Evolutionary conservation across 805 yeast species (phyloP), one percentile per base, ranked within the genome.

Genomic region (Tanozyma kutaoensis): DNA sequence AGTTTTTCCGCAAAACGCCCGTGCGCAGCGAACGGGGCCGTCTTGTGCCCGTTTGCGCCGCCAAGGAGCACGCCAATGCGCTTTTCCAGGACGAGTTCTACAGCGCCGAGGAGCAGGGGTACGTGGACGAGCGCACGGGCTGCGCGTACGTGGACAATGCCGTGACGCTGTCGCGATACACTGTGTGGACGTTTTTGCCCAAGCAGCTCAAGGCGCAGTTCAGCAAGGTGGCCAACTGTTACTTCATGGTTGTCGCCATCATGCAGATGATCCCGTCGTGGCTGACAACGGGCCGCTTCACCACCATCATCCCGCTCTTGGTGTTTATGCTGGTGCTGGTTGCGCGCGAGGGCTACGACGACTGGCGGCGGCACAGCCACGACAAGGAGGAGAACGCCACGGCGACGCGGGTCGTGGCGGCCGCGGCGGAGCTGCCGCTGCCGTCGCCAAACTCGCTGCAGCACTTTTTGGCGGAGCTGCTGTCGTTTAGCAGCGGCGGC

Each of bases 241-340:
- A 91, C 50, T 91, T 91, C 52, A 55, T 91, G 67, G 62, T 74
- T 3, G 91, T 91, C 12, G 86, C 97, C 2, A 78, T 91, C 34
- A 59, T 91, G 60, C 98, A 91, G 48, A 76, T 88, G 86, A 76
- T 91, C 25, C 97, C 98, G 1, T 72, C 85, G 2, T 91, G 95
- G 96, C 82, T 95, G 1, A 84, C 98, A 5, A 91, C 98, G 0
- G 98, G 97, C 33, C 78, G 85, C 9, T 84, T 73, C 46, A 91
- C 97, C 3, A 91, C 98, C 2, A 88, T 91, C 40, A 66, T 86
- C 22, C 97, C 98, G 2, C 60, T 91, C 31, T 56, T 76, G 50
- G 67, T 91, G 5, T 91, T 91, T 49, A 81, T 91, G 55, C 62
- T 82, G 6, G 80, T 91, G 15, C 82, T 97, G 0, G 85, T 88